phyloP scores from a whole-genome alignment of 2,329 filamentous ascomycete genomes.

The Delphinella strobiligena region DNA sequence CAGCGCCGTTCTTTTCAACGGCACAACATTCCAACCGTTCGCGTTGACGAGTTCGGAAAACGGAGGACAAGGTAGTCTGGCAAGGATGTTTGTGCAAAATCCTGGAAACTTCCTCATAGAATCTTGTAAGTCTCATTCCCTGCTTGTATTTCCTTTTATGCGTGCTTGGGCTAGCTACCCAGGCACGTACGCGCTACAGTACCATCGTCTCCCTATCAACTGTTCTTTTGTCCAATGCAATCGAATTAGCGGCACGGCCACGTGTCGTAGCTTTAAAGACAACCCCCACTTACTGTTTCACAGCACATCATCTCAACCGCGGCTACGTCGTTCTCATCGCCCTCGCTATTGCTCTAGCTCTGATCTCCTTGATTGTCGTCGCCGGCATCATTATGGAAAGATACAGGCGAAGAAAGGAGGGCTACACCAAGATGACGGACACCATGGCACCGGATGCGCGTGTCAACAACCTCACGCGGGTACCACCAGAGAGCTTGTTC shows the following conservation, averaged over 20 bases:
- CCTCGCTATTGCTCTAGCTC: slow-evolving; percentile 62
- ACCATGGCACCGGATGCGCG: slow-evolving; percentile 34
- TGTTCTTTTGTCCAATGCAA: no score
- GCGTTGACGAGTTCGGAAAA: slow-evolving; percentile 58
- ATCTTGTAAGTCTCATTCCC: slow-evolving; percentile 39
- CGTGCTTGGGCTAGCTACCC: no score
- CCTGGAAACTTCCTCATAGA: slow-evolving; percentile 58
- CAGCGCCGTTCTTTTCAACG: slow-evolving; percentile 81
- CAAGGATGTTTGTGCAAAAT: slow-evolving; percentile 72
- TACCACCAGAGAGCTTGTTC: slow-evolving; percentile 36
- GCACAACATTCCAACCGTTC: slow-evolving; percentile 65
- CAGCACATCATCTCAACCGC: slow-evolving; percentile 50
- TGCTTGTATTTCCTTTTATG: background rate
- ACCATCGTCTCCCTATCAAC: no score
- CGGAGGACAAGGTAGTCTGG: slow-evolving; percentile 60
- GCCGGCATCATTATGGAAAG: slow-evolving; percentile 65
- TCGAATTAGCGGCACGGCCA: no score
- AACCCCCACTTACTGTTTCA: background rate
- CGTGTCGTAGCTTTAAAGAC: no score
- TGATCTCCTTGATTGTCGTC: slow-evolving; percentile 68
- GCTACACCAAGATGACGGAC: slow-evolving; percentile 55
- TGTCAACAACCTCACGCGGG: slow-evolving; percentile 34
- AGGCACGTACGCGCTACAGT: no score
- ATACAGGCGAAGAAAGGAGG: slow-evolving; percentile 62
- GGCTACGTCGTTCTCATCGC: slow-evolving; percentile 73